Base-by-base conservation (phyloP, 2,329 filamentous ascomycete genomes). In the Podosphaera leucotricha region DNA sequence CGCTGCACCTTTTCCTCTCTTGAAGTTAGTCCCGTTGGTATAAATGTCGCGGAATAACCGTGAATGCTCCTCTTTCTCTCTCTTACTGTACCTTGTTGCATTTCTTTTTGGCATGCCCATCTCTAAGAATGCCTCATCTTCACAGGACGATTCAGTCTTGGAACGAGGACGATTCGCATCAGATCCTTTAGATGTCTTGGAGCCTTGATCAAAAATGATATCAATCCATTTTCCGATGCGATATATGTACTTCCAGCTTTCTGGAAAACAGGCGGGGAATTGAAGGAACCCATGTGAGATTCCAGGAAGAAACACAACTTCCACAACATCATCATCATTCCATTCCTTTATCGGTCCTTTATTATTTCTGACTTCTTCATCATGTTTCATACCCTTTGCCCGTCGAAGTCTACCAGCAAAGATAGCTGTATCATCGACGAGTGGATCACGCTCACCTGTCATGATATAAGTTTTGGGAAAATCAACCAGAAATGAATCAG, bases 341-440 rank as follows among this genome's bases (percentile, higher is more conserved):
- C 85, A 87, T 7, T 66, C 60, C 3, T 63, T 71, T 26, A 61
- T 64, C 30, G 62, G 60, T 65, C 45, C 70, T 64, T n/a, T 63
- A 71, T 40, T 66, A 61, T 72, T 66, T 43, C 68, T 62, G 48
- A 70, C 67, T 3, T 71, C 59, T 51, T 78, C 47, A 2, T 50
- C 63, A 7, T 66, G 59, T 46, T 61, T 63, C 0, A 68, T 68
- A 18, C 72, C 70, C 55, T 77, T 92, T 1, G 85, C 83, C 48
- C 86, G 75, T 6, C 85, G 70, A n/a, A 98, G 61, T 0, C 87
- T 68, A 0, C 87, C 90, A 0, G 90, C 86, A 55, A 98, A 94
- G 48, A 98, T 86, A 41, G 94, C 84, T 0, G 90, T 98, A 59
- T 98, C 90, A 56, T 98, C 90, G 0, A 95, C 90, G 0, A 98